Percentiles rank a stretch among this genome's conserved stretches.
These are phyloP conservation scores for Neophaeococcomyces aloes DNA, from an alignment of 2,329 filamentous ascomycete genomes.

Conservation along the genomic window DNA sequence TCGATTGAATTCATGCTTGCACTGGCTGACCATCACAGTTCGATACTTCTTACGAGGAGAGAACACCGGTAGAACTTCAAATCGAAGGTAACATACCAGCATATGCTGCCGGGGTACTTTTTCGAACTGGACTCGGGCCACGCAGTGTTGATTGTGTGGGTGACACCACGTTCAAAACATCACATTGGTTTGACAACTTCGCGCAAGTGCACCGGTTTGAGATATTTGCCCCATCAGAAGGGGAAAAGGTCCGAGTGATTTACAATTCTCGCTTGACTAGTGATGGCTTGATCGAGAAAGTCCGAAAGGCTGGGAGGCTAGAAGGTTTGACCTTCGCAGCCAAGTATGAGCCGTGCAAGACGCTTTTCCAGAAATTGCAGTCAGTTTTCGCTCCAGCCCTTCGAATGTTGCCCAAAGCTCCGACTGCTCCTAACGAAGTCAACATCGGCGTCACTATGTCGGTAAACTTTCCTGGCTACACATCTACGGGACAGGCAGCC, in stretches of 20 bases:
- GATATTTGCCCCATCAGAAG: constrained; percentile 40
- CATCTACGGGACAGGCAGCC: constrained; percentile 18
- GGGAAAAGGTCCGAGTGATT: constrained; percentile 39
- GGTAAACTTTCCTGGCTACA: constrained; percentile 52
- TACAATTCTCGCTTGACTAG: constrained; percentile 64
- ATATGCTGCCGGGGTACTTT: constrained; percentile 62
- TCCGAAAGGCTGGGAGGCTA: constrained; percentile 50
- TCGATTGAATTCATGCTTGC: constrained; percentile 6
- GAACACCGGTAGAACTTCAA: constrained; percentile 51
- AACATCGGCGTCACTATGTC: constrained; percentile 60
- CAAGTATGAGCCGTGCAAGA: constrained; percentile 62
- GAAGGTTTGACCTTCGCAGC: constrained; percentile 57
- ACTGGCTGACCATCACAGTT: constrained; percentile 41
- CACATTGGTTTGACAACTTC: constrained; percentile 70
- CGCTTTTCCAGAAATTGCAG: constrained; percentile 62
- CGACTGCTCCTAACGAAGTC: constrained; percentile 27
- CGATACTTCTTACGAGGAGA: constrained; percentile 55
- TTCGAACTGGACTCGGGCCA: constrained; percentile 62
- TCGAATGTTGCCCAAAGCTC: neutral
- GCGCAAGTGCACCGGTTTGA: constrained; percentile 62
- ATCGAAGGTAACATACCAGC: constrained; percentile 58
- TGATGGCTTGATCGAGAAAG: constrained; percentile 50
- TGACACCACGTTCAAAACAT: constrained; percentile 49
- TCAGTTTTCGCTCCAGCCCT: constrained; percentile 41
- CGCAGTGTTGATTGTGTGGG: constrained; percentile 51